Evolutionary conservation across 163 green algal genomes (phyloP).

Genomic region (Chloromonas sp.): DNA sequence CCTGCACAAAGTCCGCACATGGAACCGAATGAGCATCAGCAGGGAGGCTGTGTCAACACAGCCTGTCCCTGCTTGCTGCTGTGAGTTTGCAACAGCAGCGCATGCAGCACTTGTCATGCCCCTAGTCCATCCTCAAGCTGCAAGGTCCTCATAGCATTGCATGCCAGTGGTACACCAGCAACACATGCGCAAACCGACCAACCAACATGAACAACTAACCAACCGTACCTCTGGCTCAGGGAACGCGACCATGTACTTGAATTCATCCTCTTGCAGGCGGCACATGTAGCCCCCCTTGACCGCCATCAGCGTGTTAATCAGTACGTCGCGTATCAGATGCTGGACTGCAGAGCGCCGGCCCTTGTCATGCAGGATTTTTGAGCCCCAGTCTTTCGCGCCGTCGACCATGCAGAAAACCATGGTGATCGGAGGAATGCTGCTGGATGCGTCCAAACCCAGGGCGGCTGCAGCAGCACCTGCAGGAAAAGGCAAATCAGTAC

Average conservation of each 20-base stretch:
- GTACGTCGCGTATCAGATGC: not conserved
- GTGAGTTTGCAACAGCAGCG: too few relatives aligned
- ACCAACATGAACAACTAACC: too few relatives aligned
- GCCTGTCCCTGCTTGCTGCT: too few relatives aligned
- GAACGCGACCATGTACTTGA: conserved; percentile 57
- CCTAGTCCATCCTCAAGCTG: too few relatives aligned
- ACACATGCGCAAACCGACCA: too few relatives aligned
- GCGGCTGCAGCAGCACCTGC: not conserved
- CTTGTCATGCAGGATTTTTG: not conserved
- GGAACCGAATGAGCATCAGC: too few relatives aligned
- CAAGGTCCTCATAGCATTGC: too few relatives aligned
- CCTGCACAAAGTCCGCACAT: not conserved
- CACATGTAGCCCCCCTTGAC: conserved; percentile 34
- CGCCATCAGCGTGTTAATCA: conserved; percentile 3
- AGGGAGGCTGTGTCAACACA: too few relatives aligned
- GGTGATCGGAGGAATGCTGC: conserved; percentile 15
- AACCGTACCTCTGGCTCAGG: not conserved
- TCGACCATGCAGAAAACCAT: conserved; percentile 31
- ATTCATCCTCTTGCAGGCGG: conserved; percentile 36
- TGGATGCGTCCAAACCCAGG: not conserved
- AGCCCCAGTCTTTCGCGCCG: conserved; percentile 2
- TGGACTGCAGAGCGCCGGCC: not conserved
- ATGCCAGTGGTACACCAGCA: too few relatives aligned
- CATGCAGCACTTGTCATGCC: too few relatives aligned
- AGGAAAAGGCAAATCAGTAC: not conserved